Base-by-base conservation (phyloP, 345 rosid genomes). In the Salix purpurea region DNA sequence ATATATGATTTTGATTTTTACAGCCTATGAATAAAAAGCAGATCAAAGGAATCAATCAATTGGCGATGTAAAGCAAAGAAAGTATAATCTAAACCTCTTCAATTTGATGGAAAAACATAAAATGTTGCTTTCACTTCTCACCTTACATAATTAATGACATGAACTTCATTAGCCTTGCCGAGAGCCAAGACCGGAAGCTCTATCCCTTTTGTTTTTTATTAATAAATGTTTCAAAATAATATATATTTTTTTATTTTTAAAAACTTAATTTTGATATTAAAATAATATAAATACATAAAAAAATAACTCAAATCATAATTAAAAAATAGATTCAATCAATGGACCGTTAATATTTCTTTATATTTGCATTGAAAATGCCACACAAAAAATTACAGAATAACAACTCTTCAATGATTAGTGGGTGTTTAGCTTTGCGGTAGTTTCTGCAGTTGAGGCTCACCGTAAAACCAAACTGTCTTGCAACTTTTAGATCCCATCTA, bases 101-200 rank as follows among this genome's bases (percentile, higher is more conserved):
- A 66, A 32, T 75, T 24, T 54, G 28, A 56, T 39, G 24, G 40
- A 16, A 19, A 39, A 76, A 76, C 11, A 16, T 21, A 18, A 3
- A 34, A 46, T 1, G 48, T 76, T 62, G 65, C 39, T 76, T 69
- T 76, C 73, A 58, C 79, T 14, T 18, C 74, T 70, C 46, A 26
- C 40, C 60, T 24, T 11, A 8, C 30, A n/a, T 42, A 1, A 26
- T 58, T 24, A 26, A 26, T 70, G 60, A 28, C 23, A 54, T 10
- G 72, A 60, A 74, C 52, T 50, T 32, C 48, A 14, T 46, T n/a
- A 4, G 70, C 21, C 61, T 74, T 46, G 30, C 70, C 64, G 65
- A 0, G 77, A 65, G 77, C 40, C 32, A 46, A 7, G 23, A 44
- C 21, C 34, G 34, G 34, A 32, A 32, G 56, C 56, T 39, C 26